Evolutionary conservation across 2,329 filamentous ascomycete species (phyloP), one percentile per base, ranked within the genome.

Genomic region (Penicillium sp.): DNA sequence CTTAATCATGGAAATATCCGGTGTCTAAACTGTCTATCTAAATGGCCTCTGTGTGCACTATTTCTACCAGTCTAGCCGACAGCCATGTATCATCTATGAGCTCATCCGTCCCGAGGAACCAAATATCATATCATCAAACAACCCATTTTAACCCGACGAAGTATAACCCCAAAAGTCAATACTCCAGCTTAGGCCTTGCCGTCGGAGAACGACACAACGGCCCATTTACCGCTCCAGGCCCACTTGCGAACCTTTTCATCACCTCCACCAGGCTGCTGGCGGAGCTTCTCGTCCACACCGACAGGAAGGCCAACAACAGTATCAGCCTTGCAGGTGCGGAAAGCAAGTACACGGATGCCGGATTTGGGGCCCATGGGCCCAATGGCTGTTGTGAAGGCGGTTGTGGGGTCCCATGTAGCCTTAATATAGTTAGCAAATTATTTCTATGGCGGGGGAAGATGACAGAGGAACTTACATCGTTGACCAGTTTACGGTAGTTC

Each of bases 191-290:
- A 70, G 18, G 57, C 65, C 71, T 89, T 89, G 0, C 89, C 89
- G 63, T 88, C 82, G 44, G 83, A 91, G 67, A 92, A 91, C 27
- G 90, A 92, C 4, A 96, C 87, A n/a, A 97, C 91, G 6, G 93
- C 93, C 89, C 90, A 97, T 75, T 97, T 97, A 41, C 93, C 93
- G 68, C 85, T 89, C 92, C 92, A 97, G 0, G 91, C 92, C 93
- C 93, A 97, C 73, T 90, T 89, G 53, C 94, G 82, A 23, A 85
- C 82, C 54, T 72, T 88, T 73, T 62, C 83, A 58, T 91, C 86
- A 15, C 87, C 89, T 3, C 89, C 89, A 1, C 89, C 85, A 50
- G 89, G 85, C 51, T 77, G 82, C 8, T 82, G 79, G 62, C 82
- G 85, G 51, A 97, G 78, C 71, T 87, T 85, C 76, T 97, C 92